Percentiles rank a stretch among this genome's conserved stretches.
Conservation (phyloP, 768 basidiomycete species). For the Crassisporium funariophilum region DNA sequence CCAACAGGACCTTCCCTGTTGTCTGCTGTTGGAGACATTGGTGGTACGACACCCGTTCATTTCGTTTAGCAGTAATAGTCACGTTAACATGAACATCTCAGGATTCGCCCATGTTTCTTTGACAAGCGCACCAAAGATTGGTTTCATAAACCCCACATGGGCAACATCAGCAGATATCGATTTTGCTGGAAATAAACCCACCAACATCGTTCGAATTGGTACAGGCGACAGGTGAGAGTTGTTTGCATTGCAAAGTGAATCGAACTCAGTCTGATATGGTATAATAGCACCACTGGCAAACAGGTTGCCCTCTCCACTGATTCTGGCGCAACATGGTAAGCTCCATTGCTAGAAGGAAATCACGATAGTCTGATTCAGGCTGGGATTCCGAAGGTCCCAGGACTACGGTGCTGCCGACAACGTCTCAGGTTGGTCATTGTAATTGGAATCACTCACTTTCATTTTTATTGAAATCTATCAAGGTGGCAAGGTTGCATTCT, state of each 20-base stretch:
- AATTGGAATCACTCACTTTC: background rate
- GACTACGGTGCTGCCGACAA: constrained; percentile 57
- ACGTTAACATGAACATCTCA: too few species aligned
- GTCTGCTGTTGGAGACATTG: constrained; percentile 57
- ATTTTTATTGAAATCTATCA: background rate
- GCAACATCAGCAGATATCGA: constrained; percentile 50
- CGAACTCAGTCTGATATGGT: background rate
- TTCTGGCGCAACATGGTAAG: constrained; percentile 54
- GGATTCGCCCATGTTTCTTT: constrained; percentile 52
- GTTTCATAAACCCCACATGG: constrained; percentile 50
- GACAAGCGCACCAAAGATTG: constrained; percentile 38
- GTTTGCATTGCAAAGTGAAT: background rate
- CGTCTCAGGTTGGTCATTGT: constrained; percentile 33
- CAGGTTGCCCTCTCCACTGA: constrained; percentile 61
- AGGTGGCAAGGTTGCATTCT: constrained; percentile 47
- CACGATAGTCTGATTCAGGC: background rate
- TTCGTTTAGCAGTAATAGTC: too few species aligned
- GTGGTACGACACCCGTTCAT: constrained; percentile 35
- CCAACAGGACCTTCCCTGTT: constrained; percentile 59
- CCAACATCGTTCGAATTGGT: constrained; percentile 54
- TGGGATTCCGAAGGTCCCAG: constrained; percentile 40
- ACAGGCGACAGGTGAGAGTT: constrained; percentile 47
- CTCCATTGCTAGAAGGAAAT: background rate
- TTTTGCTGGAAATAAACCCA: constrained; percentile 53
- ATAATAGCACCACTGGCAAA: constrained; percentile 41